These are phyloP conservation scores for Fusarium succisae DNA, from an alignment of 2,329 filamentous ascomycete species.

Conservation along the genomic window DNA sequence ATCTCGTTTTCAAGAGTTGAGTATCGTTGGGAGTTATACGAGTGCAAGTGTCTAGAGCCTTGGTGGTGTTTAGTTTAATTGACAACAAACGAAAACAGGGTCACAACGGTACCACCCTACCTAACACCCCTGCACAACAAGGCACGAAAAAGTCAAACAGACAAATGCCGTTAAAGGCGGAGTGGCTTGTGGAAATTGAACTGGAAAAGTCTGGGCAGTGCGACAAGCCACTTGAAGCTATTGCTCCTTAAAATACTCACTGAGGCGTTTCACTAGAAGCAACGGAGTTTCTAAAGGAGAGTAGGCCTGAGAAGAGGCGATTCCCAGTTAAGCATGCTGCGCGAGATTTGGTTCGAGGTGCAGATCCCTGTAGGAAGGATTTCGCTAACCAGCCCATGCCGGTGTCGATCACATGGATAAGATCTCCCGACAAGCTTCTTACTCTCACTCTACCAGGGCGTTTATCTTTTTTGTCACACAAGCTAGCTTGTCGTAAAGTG, in stretches of 20 bases:
- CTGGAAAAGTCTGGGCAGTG: background rate
- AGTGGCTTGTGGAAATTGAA: background rate
- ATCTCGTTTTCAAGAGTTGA: too few relatives aligned
- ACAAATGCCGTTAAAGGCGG: conserved; percentile 1
- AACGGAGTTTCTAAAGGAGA: background rate
- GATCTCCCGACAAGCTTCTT: background rate
- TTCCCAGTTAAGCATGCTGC: conserved; percentile 9
- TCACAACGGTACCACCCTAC: background rate
- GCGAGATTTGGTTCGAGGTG: conserved; percentile 24
- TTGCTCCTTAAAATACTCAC: background rate
- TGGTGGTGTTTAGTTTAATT: background rate
- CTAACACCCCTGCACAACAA: background rate
- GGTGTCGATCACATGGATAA: conserved; percentile 12
- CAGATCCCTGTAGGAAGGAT: conserved; percentile 20
- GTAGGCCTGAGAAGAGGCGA: background rate
- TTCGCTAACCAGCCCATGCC: background rate
- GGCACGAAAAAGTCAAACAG: background rate
- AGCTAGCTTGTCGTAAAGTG: background rate
- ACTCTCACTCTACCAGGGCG: background rate
- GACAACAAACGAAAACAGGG: background rate
- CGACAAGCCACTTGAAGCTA: conserved; percentile 9
- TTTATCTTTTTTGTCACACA: background rate
- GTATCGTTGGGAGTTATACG: background rate
- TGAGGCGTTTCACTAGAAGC: conserved; percentile 2
- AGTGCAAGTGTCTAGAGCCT: background rate